A percentile compares a stretch with the other conserved stretches of the same genome.
Evolutionary conservation across 1,284 basidiomycete species (phyloP).

Genomic region (Malassezia sympodialis): DNA sequence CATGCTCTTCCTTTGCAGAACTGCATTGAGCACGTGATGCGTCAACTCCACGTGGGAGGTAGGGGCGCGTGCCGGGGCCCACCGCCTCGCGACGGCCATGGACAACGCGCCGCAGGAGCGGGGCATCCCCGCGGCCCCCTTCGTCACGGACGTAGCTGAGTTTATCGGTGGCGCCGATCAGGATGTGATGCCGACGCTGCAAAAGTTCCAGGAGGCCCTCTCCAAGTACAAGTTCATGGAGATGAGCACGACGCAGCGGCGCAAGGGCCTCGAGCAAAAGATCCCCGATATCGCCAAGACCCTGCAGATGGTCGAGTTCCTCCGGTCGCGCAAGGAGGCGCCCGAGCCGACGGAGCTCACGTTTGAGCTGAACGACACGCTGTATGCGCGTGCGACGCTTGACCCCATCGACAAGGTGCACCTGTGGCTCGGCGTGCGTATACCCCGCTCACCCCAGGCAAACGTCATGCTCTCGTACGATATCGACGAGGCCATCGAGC

Average conservation of each 20-base stretch:
- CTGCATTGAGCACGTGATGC: conserved; percentile 17
- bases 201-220: conserved; percentile 79
- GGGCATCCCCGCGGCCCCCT: conserved; percentile 87
- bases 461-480: conserved; percentile 93
- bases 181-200: conserved; percentile 68
- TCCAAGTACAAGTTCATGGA: conserved; percentile 99
- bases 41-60: not conserved
- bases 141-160: conserved; percentile 80
- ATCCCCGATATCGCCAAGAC: conserved; percentile 95
- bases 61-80: not conserved
- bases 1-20: conserved; percentile 11
- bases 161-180: conserved; percentile 71
- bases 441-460: conserved; percentile 21
- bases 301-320: conserved; percentile 72
- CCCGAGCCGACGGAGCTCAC: conserved; percentile 65
- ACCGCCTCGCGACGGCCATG: conserved; percentile 1
- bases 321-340: conserved; percentile 53
- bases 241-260: conserved; percentile 67
- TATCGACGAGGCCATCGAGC: conserved; percentile 64
- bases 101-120: conserved; percentile 57
- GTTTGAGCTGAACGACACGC: conserved; percentile 90
- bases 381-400: conserved; percentile 80
- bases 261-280: conserved; percentile 74
- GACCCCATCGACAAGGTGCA: conserved; percentile 79
- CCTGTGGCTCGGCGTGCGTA: conserved; percentile 80